Evolutionary conservation across 1,284 basidiomycete species (phyloP), one percentile per base, ranked within the genome.

Genomic region (Ustilago sp.): DNA sequence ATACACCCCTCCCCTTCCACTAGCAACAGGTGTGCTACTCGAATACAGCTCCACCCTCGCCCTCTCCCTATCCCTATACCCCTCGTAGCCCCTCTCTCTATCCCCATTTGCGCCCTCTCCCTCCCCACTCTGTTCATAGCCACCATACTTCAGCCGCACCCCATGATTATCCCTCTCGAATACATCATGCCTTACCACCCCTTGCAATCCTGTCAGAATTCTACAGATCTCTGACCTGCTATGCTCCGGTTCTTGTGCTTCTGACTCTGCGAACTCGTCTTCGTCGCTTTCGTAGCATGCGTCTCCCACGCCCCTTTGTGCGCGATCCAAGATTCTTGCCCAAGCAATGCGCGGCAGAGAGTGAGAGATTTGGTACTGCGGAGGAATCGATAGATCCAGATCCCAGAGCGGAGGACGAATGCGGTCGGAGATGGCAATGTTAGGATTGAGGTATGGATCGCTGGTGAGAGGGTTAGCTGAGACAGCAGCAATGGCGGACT

Each of bases 251-350:
- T 69, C 62, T 28, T 56, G 61, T 3, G 80, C 81, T 59, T 83
- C 81, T 36, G 80, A 68, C 31, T 67, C 48, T 0, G 78, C 79
- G 12, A 73, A 75, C 13, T 74, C 78, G 41, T 83, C 82, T 41
- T 81, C 80, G 63, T 80, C 81, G 48, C 66, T 72, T 41, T 83
- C 76, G 62, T 83, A 83, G 64, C 77, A 77, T 17, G 82, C 82
- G 45, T 83, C 82, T 17, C 82, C 82, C 2, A 83, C 79, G 1
- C 82, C 82, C 19, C 77, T 60, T 36, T 76, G 74, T 1, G 82
- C 82, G 6, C 82, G 68, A 23, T 83, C 80, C 31, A 83, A 58
- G 45, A 83, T 83, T 12, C 82, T 66, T 6, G 70, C 48, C 82
- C 82, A 83, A 11, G 82, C 81, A 19, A 74, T 43, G 31, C 68